Evolutionary conservation across 352 stramenopile genomes (phyloP), one percentile per base, ranked within the genome.

Genomic region (Pythium monospermum): DNA sequence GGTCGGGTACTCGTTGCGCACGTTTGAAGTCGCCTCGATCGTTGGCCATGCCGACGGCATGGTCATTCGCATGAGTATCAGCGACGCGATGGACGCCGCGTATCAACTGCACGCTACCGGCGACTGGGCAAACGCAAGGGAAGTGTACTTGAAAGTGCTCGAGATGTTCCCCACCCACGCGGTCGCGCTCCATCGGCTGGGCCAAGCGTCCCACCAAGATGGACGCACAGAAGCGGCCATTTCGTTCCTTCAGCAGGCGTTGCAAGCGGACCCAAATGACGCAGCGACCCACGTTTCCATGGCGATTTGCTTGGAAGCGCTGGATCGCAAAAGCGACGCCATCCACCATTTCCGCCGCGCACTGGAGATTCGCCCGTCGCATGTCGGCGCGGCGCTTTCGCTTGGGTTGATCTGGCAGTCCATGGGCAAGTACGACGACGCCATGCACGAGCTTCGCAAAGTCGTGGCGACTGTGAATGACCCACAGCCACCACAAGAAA

Each of bases 11-110:
- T 93, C 82, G 12, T 76, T 76, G 50, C 69, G 82, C 1, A 70
- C 64, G 7, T 88, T 93, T 44, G 59, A 73, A 6, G 77, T 91
- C 15, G 79, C 59, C 0, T 80, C 73, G 0, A 50, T 89, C 23
- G 25, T 67, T 0, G 30, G 76, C 18, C 25, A 32, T 5, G 47
- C 61, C 6, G 56, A 52, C 2, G 41, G 64, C 7, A 47, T 52
- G 13, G 28, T 6, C 4, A 31, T 15, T n/a, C 67, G 59, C 3
- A 36, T 89, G 42, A 81, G 76, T 21, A 51, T 91, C 16, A 50
- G 46, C 0, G 55, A 67, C 13, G 77, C 79, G 4, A 44, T 91
- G 33, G 64, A 76, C 13, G 44, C 64, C 1, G 82, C 62, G 7
- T 45, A 54, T 3, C 21, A 69, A n/a, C 48, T 78, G 23, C 73